Percentiles rank a stretch among this genome's conserved stretches.
These are phyloP conservation scores for Phytopythium helicoides DNA, from an alignment of 352 stramenopile species.

Conservation along the genomic window DNA sequence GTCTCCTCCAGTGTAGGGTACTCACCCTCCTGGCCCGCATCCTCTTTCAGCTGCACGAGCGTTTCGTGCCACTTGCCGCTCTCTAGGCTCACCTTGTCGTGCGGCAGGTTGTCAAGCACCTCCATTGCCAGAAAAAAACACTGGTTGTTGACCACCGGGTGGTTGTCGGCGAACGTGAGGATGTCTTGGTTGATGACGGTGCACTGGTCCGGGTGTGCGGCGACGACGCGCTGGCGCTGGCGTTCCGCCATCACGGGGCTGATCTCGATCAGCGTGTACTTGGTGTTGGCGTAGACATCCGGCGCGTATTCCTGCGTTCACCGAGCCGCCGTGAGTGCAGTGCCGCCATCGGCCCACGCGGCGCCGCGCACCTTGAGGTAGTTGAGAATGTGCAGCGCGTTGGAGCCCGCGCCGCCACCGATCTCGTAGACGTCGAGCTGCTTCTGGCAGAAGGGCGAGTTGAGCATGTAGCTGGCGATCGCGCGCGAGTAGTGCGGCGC, in stretches of 20 bases:
- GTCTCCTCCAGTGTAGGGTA: conserved; percentile 37
- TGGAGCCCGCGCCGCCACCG: conserved; percentile 85
- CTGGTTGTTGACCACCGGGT: conserved; percentile 40
- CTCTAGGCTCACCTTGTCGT: conserved; percentile 87
- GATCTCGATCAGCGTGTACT: conserved; percentile 90
- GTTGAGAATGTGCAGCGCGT: conserved; percentile 89
- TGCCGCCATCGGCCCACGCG: no score
- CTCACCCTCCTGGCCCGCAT: neutral
- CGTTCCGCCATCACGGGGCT: conserved; percentile 82
- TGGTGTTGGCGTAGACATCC: conserved; percentile 74
- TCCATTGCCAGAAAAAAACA: conserved; percentile 88
- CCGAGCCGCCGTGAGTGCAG: no score
- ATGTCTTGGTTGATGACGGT: conserved; percentile 82
- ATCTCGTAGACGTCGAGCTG: conserved; percentile 83
- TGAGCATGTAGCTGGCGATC: conserved; percentile 86
- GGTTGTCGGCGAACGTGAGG: conserved; percentile 63
- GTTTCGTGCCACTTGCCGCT: conserved; percentile 81
- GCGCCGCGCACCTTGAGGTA: conserved; percentile 50
- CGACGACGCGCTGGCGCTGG: conserved; percentile 61
- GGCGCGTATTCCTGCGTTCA: conserved; percentile 51
- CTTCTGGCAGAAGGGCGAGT: conserved; percentile 54
- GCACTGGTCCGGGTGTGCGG: conserved; percentile 59
- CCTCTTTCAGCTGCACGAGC: conserved; percentile 34
- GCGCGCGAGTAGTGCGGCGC: conserved; percentile 85
- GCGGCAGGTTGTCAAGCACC: conserved; percentile 90